Conservation (phyloP, 1,139 yeast species). For the Protomyces arabidopsidicola region DNA sequence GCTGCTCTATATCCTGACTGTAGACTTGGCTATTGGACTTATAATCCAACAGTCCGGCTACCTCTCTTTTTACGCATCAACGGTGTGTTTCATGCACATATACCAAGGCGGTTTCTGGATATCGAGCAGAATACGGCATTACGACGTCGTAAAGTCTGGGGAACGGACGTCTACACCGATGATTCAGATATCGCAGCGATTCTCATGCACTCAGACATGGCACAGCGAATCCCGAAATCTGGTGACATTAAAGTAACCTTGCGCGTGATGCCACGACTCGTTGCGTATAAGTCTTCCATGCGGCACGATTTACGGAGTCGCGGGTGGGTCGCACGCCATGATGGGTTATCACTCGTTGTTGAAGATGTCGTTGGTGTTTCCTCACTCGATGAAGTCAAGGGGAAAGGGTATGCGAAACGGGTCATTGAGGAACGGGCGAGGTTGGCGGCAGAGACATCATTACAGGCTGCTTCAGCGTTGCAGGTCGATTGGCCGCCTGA, state of each 20-base stretch:
- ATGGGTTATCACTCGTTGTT: constrained; percentile 63
- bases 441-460: neutral
- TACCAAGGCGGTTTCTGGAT: constrained; percentile 11
- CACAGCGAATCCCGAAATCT: constrained; percentile 57
- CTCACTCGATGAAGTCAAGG: constrained; percentile 4
- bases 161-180: constrained; percentile 86
- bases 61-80: constrained; percentile 8
- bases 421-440: constrained; percentile 1
- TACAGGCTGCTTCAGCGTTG: neutral
- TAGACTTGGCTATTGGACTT: constrained; percentile 20
- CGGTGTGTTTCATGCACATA: constrained; percentile 1
- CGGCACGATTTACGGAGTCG: constrained; percentile 70
- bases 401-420: constrained; percentile 16
- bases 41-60: constrained; percentile 4
- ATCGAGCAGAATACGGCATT: constrained; percentile 15
- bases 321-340: constrained; percentile 62
- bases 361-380: constrained; percentile 35
- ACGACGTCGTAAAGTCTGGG: constrained; percentile 65
- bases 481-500: constrained; percentile 10
- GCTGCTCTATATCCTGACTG: neutral
- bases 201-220: constrained; percentile 50
- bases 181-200: constrained; percentile 80
- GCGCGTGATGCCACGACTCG: constrained; percentile 63
- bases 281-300: constrained; percentile 56
- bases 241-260: constrained; percentile 49